Evolutionary conservation across 2,329 filamentous ascomycete species (phyloP).

Genomic region (Sphaerulina vaccinii): DNA sequence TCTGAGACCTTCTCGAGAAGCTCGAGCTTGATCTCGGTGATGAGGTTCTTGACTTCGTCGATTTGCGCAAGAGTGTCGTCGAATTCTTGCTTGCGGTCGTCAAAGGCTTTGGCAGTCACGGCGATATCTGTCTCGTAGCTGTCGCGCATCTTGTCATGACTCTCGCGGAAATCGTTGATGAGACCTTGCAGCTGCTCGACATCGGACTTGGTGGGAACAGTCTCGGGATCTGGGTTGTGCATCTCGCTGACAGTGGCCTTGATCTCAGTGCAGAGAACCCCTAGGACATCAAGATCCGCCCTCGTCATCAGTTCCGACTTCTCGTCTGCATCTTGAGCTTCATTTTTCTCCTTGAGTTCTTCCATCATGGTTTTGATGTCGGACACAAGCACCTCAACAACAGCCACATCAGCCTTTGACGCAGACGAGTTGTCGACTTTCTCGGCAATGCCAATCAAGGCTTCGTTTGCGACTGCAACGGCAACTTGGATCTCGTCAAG

Average conservation of each 20-base stretch:
- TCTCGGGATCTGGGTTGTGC: constrained; percentile 66
- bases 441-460: constrained; percentile 63
- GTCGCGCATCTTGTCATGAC: constrained; percentile 67
- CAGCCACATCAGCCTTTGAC: constrained; percentile 74
- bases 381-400: constrained; percentile 73
- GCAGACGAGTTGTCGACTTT: constrained; percentile 67
- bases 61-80: constrained; percentile 75
- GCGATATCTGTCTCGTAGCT: constrained; percentile 72
- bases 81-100: constrained; percentile 81
- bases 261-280: constrained; percentile 78
- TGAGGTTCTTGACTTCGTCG: constrained; percentile 70
- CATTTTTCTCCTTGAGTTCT: constrained; percentile 53
- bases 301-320: constrained; percentile 66
- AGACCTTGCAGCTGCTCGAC: constrained; percentile 61
- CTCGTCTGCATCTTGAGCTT: constrained; percentile 48
- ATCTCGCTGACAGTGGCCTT: constrained; percentile 75
- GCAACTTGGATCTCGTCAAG: constrained; percentile 64
- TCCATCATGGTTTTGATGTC: constrained; percentile 75
- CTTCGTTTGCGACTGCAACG: constrained; percentile 72
- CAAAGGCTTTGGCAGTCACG: constrained; percentile 73
- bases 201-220: constrained; percentile 74
- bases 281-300: constrained; percentile 75
- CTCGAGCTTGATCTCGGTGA: constrained; percentile 75
- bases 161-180: constrained; percentile 53
- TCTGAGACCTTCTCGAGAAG: constrained; percentile 75